Evolutionary conservation across 306 rosid genomes (phyloP), one percentile per base, ranked within the genome.

Genomic region (Rubus idaeus): DNA sequence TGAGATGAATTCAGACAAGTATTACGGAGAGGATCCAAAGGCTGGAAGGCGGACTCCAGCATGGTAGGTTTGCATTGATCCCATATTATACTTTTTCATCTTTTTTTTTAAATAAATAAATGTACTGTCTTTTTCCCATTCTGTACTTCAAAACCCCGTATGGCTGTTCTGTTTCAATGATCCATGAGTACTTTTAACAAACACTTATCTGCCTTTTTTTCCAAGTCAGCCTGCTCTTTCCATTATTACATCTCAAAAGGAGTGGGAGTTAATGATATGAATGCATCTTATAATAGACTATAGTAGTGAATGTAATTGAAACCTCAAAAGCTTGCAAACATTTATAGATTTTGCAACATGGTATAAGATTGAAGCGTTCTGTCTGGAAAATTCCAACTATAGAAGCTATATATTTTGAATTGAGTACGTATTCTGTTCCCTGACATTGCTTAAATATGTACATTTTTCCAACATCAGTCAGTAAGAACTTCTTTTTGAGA

Each of bases 31-130:
- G 26, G 97, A 96, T 79, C 91, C 91, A 76, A 96, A 80, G 75
- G 82, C 72, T 72, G 90, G 84, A 69, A 91, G 89, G 87, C 98
- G 98, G 26, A 78, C 88, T 50, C 99, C 98, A 37, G 94, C 99
- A 64, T 92, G 99, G 99, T 96, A 91, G 71, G 93, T 79, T 85
- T 79, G 17, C 57, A 49, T 75, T 70, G 53, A 12, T 13, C 50
- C 12, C 63, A 45, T 68, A 23, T 39, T 1, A 41, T 57, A 17
- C 6, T 41, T 44, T 11, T 45, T 60, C 52, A 10, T 68, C 37
- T 56, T 21, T 5, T 47, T 12, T 8, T 3, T 20, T n/a, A n/a
- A 3, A 42, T 42, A 8, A 60, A 37, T 11, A 78, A 5, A 78
- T 40, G 45, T 56, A 55, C 37, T 53, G 16, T 18, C 26, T 12